Percentiles rank a stretch among this genome's conserved stretches.
These are phyloP conservation scores for Perkinsus marinus DNA, from an alignment of 169 alveolate species.

Conservation along the genomic window DNA sequence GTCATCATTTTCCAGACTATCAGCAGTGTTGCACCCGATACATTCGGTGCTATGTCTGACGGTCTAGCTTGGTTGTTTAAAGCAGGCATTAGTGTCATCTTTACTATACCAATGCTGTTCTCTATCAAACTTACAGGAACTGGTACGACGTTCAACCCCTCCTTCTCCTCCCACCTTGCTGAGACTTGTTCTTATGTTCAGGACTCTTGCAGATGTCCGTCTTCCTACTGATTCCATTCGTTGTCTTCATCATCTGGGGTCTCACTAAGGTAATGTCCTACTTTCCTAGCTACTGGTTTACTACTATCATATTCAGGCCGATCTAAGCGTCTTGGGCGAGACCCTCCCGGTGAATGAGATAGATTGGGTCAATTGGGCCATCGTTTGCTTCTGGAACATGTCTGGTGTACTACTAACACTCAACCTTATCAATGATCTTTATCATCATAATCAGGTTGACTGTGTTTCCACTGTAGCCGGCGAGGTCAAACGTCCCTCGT, in stretches of 20 bases:
- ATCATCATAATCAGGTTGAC: background rate
- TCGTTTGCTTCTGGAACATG: background rate
- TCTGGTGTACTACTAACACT: background rate
- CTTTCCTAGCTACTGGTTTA: background rate
- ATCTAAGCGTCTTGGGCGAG: background rate
- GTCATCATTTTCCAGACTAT: background rate
- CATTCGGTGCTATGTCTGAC: background rate
- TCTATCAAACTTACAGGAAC: background rate
- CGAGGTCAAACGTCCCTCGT: background rate
- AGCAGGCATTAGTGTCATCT: background rate
- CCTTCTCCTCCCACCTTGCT: background rate
- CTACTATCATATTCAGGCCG: background rate
- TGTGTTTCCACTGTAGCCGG: slow-evolving; percentile 1
- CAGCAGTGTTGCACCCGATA: background rate
- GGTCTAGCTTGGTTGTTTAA: background rate
- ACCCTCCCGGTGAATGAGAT: background rate
- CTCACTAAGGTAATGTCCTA: background rate
- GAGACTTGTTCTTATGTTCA: background rate
- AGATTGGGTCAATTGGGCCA: background rate
- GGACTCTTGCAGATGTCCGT: background rate
- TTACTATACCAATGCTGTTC: background rate
- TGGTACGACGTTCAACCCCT: background rate
- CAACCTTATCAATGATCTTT: background rate
- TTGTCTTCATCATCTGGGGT: background rate
- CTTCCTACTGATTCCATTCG: background rate